These are phyloP conservation scores for Candolleomyces eurysporus DNA, from an alignment of 768 basidiomycete genomes.

Conservation along the genomic window DNA sequence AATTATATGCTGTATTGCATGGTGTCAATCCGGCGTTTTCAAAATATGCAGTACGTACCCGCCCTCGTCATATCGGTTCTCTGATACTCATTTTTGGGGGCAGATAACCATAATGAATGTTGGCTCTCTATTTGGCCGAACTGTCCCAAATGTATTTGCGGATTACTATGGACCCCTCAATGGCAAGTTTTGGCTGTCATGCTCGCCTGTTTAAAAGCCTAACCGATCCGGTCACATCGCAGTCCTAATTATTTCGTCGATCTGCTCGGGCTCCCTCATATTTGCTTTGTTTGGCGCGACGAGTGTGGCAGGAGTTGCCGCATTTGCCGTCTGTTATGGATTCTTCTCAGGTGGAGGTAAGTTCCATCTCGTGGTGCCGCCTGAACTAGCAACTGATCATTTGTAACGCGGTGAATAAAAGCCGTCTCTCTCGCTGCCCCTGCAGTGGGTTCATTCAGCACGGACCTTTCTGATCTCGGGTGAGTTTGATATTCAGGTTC, in stretches of 20 bases:
- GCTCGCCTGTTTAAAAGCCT: too few species aligned
- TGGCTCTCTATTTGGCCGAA: conserved; percentile 56
- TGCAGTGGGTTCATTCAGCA: conserved; percentile 36
- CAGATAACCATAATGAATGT: conserved; percentile 54
- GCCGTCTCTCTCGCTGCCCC: conserved; percentile 41
- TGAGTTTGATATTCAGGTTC: conserved; percentile 14
- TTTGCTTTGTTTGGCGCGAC: conserved; percentile 50
- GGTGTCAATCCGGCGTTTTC: conserved; percentile 36
- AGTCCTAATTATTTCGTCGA: conserved; percentile 43
- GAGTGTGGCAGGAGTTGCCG: conserved; percentile 36
- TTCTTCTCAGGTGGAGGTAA: conserved; percentile 55
- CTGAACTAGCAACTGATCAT: neutral
- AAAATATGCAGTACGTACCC: conserved; percentile 39
- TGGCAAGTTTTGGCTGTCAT: conserved; percentile 24
- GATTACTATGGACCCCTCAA: conserved; percentile 50
- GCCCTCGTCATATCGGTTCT: neutral
- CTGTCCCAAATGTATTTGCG: conserved; percentile 53
- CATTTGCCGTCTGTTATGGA: conserved; percentile 50
- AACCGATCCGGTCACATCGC: neutral
- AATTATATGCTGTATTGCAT: conserved; percentile 43
- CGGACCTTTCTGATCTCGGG: conserved; percentile 49
- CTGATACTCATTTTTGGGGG: neutral
- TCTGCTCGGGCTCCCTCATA: conserved; percentile 42
- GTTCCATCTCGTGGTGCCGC: conserved; percentile 13
- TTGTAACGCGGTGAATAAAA: neutral